Conservation (phyloP, 805 yeast species). For the Yueomyces sp. region DNA sequence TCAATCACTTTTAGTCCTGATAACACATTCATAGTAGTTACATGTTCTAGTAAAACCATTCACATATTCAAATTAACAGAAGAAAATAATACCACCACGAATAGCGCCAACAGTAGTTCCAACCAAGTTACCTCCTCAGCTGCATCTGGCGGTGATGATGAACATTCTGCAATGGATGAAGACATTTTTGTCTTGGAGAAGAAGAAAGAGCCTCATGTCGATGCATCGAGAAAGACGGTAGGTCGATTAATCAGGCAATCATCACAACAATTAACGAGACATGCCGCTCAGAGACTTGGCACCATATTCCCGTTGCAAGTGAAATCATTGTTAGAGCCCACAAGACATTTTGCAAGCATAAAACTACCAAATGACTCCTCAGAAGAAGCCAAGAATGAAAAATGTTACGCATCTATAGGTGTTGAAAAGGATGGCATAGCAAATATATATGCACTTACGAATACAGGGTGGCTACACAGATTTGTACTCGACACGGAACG, state of each 20-base stretch:
- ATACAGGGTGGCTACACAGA: slow-evolving; percentile 41
- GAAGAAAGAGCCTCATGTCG: slow-evolving; percentile 40
- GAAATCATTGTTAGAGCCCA: slow-evolving; percentile 75
- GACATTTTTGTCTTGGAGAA: neutral
- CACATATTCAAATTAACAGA: slow-evolving; percentile 62
- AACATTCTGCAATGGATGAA: slow-evolving; percentile 15
- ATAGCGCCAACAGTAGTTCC: slow-evolving; percentile 10
- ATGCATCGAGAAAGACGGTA: slow-evolving; percentile 55
- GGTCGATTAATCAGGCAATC: slow-evolving; percentile 67
- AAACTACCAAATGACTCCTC: slow-evolving; percentile 41
- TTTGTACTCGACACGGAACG: slow-evolving; percentile 37
- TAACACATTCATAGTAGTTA: slow-evolving; percentile 61
- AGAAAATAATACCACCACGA: slow-evolving; percentile 3
- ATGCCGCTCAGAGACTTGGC: slow-evolving; percentile 81
- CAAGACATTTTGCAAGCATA: slow-evolving; percentile 82
- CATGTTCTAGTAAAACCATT: slow-evolving; percentile 82
- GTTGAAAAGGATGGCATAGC: neutral
- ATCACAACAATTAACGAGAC: slow-evolving; percentile 62
- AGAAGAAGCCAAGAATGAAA: neutral
- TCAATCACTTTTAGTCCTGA: slow-evolving; percentile 65
- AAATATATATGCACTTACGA: neutral
- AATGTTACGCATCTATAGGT: neutral
- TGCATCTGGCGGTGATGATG: slow-evolving; percentile 10
- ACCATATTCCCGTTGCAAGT: slow-evolving; percentile 68
- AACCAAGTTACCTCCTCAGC: slow-evolving; percentile 20